phyloP scores from a whole-genome alignment of 768 basidiomycete genomes.

The Trichaptum fuscoviolaceum region DNA sequence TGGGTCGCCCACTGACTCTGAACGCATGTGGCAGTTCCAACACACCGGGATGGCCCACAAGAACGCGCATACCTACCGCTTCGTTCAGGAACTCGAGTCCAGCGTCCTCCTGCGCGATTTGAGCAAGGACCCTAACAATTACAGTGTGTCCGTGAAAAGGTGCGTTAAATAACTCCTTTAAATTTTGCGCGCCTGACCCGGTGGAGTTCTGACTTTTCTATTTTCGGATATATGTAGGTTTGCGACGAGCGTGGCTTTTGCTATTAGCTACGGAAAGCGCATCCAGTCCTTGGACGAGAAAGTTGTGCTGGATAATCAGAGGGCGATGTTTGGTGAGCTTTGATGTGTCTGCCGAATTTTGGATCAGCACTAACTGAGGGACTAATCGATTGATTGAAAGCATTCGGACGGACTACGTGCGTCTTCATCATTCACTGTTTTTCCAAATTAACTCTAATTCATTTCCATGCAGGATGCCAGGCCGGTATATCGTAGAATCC shows the following conservation, averaged over 20 bases:
- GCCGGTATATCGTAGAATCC: constrained; percentile 10
- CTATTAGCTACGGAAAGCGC: constrained; percentile 38
- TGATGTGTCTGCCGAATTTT: background rate
- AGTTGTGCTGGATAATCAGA: constrained; percentile 42
- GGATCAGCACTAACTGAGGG: background rate
- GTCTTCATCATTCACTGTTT: background rate
- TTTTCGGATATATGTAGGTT: constrained; percentile 22
- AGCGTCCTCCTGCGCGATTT: constrained; percentile 38
- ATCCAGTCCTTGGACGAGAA: constrained; percentile 41
- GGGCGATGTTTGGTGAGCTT: constrained; percentile 36
- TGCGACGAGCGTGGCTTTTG: constrained; percentile 40
- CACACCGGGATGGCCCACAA: constrained; percentile 19
- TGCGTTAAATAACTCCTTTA: constrained; percentile 11
- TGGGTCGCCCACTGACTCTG: background rate
- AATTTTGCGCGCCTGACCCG: background rate
- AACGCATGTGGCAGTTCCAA: background rate
- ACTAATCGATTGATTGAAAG: background rate
- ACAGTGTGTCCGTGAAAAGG: constrained; percentile 38
- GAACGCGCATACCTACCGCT: constrained; percentile 37
- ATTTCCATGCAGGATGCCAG: constrained; percentile 4
- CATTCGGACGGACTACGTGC: background rate
- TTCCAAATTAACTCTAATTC: background rate
- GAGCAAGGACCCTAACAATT: constrained; percentile 31
- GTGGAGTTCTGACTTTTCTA: background rate
- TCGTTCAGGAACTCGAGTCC: constrained; percentile 43